Evolutionary conservation across 225 moss, liverwort and hornwort species (phyloP).

Genomic region (Rhytidiadelphus loreus): DNA sequence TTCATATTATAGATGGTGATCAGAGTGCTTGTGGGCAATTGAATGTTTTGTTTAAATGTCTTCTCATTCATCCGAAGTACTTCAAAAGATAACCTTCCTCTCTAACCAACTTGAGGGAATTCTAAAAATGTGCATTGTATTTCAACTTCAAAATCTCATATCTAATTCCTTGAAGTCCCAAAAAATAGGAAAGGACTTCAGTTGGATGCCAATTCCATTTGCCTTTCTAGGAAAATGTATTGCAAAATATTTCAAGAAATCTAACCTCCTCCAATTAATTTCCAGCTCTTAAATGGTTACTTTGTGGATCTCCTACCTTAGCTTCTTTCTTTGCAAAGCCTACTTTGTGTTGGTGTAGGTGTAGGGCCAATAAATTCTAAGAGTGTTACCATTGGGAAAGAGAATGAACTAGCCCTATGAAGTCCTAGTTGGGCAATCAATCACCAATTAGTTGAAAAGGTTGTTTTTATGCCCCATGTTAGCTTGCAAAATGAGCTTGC

Average conservation of each 20-base stretch:
- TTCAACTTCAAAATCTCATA: background rate
- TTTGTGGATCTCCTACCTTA: background rate
- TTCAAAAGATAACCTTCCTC: no score
- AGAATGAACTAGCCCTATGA: no score
- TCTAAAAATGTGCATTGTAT: background rate
- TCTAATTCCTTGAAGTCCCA: accelerated
- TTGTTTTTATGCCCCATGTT: no score
- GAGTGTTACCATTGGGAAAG: no score
- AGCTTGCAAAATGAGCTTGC: no score
- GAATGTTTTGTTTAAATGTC: background rate
- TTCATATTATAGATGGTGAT: background rate
- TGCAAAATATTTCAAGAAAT: background rate
- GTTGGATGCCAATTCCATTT: background rate
- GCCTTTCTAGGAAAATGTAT: accelerated
- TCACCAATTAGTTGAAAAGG: no score
- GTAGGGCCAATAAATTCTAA: background rate
- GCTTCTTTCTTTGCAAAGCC: background rate
- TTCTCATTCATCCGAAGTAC: background rate
- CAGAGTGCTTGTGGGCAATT: background rate
- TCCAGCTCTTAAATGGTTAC: accelerated
- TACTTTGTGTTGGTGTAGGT: accelerated
- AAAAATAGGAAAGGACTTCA: background rate
- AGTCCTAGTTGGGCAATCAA: no score
- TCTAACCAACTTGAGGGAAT: background rate
- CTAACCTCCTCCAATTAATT: accelerated